Percentiles rank a stretch among this genome's conserved stretches.
These are phyloP conservation scores for Fusarium sp. DNA, from an alignment of 2,329 filamentous ascomycete genomes.

Conservation along the genomic window DNA sequence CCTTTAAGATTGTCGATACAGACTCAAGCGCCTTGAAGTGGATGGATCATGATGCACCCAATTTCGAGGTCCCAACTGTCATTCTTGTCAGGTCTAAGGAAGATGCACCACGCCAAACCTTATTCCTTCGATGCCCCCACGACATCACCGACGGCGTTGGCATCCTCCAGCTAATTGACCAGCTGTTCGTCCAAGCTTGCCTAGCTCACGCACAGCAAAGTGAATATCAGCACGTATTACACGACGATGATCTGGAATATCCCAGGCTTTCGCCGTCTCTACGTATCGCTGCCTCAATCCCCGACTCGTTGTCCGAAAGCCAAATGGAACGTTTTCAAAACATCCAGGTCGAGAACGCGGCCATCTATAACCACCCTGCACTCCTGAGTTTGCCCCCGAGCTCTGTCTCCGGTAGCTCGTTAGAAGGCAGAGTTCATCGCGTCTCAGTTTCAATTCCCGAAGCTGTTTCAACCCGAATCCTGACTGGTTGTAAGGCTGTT, in stretches of 20 bases:
- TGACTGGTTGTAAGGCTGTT: neutral
- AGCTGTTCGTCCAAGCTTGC: neutral
- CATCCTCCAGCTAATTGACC: neutral
- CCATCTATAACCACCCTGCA: neutral
- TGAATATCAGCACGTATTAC: neutral
- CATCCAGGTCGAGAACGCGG: neutral
- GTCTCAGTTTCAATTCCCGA: neutral
- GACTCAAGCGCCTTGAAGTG: neutral
- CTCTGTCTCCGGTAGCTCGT: fast-evolving
- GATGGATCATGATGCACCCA: neutral
- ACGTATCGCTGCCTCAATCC: neutral
- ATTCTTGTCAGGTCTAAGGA: neutral
- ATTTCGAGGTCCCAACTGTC: neutral
- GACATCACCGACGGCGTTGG: slow-evolving; percentile 9
- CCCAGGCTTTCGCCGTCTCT: neutral
- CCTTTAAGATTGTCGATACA: neutral
- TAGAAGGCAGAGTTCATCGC: neutral
- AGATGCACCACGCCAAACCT: neutral
- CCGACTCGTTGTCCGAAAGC: fast-evolving
- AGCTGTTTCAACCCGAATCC: neutral
- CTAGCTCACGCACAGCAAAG: fast-evolving
- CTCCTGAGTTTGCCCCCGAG: neutral
- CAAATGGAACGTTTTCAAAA: neutral
- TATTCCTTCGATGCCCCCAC: slow-evolving; percentile 9
- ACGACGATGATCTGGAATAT: neutral